Base-by-base conservation (phyloP, 495 filamentous ascomycete genomes). In the Podospora fimiseda region DNA sequence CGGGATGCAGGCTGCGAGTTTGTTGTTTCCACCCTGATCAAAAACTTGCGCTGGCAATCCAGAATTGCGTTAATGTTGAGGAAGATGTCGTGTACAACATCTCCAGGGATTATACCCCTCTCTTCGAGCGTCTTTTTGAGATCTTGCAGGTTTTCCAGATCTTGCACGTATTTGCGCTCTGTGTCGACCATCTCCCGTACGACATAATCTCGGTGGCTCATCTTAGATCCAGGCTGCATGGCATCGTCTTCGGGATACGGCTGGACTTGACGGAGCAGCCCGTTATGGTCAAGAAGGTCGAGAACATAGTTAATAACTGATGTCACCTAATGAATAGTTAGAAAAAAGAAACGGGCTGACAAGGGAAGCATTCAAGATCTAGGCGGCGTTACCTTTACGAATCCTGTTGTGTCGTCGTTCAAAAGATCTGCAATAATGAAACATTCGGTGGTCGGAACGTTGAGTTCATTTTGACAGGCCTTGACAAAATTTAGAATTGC, bases 141-240 rank as follows among this genome's bases (percentile, higher is more conserved):
- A 47, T 90, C 86, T 62, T 97, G 91, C 15, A 98, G 69, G 56
- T 91, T 90, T 63, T 97, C 92, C 22, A 98, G 75, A 72, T 97
- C 91, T 61, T 97, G 92, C n/a, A 97, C 94, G 57, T 98, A 98
- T 64, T 95, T 94, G 38, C 93, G 85, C 66, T 98, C 93, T 3
- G 92, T 97, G 59, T 88, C 87, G 43, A 98, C 82, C 43, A 98
- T 70, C 64, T 98, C 93, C 58, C 86, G 81, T 24, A 98, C 80
- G 53, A 97, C 86, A 60, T 95, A 85, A 51, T 96, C 84, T 38
- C 89, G 78, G 62, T 90, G 89, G 46, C 87, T 93, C 60, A 89
- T 82, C 60, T 80, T 66, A 53, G 77, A 68, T 41, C 67, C 74
- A 8, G 75, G 67, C 9, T 71, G 68, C 41, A 75, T 69, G 6